phyloP scores from a whole-genome alignment of 1,139 yeast genomes.

The Diutina sp. region DNA sequence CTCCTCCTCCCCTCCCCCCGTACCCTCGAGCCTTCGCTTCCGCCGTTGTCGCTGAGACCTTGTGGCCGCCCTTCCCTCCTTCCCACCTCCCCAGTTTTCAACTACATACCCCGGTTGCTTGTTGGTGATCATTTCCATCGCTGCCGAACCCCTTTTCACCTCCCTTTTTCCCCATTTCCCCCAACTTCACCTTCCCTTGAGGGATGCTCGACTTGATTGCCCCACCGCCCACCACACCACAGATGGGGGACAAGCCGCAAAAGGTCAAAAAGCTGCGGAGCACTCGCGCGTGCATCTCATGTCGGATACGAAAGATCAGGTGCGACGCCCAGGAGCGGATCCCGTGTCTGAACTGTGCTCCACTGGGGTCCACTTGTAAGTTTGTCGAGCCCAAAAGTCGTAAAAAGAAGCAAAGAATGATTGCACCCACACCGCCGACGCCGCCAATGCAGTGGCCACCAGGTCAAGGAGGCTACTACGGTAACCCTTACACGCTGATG shows the following conservation, averaged over 20 bases:
- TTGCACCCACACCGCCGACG: slow-evolving; percentile 1
- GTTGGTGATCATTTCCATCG: too few species aligned
- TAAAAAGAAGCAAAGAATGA: neutral
- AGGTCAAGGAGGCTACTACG: neutral
- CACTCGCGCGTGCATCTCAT: slow-evolving; percentile 1
- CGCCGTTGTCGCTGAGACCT: too few species aligned
- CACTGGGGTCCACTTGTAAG: slow-evolving; percentile 1
- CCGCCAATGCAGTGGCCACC: slow-evolving; percentile 2
- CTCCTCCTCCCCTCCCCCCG: too few species aligned
- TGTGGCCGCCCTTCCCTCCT: too few species aligned
- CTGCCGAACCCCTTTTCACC: neutral
- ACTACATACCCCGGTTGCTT: too few species aligned
- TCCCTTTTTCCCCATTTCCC: neutral
- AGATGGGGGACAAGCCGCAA: slow-evolving; percentile 1
- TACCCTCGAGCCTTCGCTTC: too few species aligned
- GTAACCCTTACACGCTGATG: neutral
- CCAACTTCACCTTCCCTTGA: neutral
- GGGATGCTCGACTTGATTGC: slow-evolving; percentile 1
- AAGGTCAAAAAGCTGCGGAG: slow-evolving; percentile 2
- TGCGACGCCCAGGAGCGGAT: slow-evolving; percentile 2
- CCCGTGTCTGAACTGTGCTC: slow-evolving; percentile 1
- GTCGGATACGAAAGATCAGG: slow-evolving; percentile 1
- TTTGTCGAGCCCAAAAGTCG: slow-evolving; percentile 1
- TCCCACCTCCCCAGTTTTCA: too few species aligned
- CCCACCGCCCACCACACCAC: slow-evolving; percentile 1